Evolutionary conservation across 2,329 filamentous ascomycete genomes (phyloP).

Genomic region (Fusarium humuli): DNA sequence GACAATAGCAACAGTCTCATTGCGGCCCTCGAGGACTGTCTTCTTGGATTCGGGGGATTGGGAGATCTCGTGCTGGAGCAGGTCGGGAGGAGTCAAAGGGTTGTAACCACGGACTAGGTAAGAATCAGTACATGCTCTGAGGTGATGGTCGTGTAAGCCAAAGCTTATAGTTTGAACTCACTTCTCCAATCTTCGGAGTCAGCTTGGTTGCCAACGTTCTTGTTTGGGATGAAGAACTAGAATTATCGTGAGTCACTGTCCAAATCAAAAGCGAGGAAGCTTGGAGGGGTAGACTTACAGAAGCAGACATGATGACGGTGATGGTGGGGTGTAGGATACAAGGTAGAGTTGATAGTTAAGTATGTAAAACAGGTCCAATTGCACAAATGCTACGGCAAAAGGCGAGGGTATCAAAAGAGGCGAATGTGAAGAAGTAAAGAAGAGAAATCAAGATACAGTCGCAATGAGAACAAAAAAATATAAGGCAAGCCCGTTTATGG

Average conservation of each 20-base stretch:
- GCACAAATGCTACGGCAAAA: neutral
- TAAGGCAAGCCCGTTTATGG: conserved; percentile 3
- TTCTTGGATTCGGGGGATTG: conserved; percentile 67
- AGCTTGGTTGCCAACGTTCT: conserved; percentile 79
- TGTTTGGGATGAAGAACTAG: conserved; percentile 80
- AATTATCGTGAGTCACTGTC: conserved; percentile 47
- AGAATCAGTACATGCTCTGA: conserved; percentile 40
- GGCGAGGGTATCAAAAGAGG: neutral
- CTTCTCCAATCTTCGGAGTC: conserved; percentile 86
- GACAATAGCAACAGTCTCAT: conserved; percentile 76
- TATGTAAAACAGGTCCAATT: conserved; percentile 8
- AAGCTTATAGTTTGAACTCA: conserved; percentile 57
- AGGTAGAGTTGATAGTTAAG: conserved; percentile 1
- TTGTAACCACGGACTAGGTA: conserved; percentile 85
- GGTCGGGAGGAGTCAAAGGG: conserved; percentile 89
- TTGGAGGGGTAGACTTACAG: conserved; percentile 39
- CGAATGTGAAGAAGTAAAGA: conserved; percentile 1
- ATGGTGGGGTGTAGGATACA: conserved; percentile 27
- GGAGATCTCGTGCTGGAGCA: conserved; percentile 92
- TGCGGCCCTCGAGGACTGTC: conserved; percentile 71
- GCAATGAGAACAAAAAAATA: conserved; percentile 8
- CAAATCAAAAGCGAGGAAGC: conserved; percentile 20
- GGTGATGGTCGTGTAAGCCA: neutral
- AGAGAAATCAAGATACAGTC: conserved; percentile 2
- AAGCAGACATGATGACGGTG: conserved; percentile 43